Conservation (phyloP, 2,329 filamentous ascomycete species). For the Pezicula radicicola region DNA sequence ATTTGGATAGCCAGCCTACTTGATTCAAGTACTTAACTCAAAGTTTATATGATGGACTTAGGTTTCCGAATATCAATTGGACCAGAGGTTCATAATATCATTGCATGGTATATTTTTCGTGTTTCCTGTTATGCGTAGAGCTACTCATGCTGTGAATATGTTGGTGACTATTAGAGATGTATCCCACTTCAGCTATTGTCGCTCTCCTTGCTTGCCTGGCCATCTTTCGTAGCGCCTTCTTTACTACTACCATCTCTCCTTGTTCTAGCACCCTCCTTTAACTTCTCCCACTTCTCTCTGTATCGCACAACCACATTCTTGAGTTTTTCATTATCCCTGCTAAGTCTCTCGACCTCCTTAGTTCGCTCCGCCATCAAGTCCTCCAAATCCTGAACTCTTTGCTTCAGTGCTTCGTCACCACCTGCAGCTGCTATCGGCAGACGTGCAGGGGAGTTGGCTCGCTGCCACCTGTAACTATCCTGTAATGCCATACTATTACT, state of each 20-base stretch:
- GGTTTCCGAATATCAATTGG: too few relatives aligned
- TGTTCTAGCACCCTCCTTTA: conserved; percentile 61
- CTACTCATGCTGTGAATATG: too few relatives aligned
- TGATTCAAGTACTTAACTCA: too few relatives aligned
- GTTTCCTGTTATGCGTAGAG: too few relatives aligned
- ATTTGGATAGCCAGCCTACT: too few relatives aligned
- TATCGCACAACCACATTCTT: conserved; percentile 52
- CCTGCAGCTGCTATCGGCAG: conserved; percentile 9
- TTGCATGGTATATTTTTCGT: too few relatives aligned
- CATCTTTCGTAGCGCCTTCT: neutral
- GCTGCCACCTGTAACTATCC: conserved; percentile 70
- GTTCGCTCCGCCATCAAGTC: conserved; percentile 56
- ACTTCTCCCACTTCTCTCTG: conserved; percentile 63
- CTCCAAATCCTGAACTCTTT: conserved; percentile 62
- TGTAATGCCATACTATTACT: conserved; percentile 82
- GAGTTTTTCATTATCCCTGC: conserved; percentile 58
- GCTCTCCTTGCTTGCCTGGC: neutral
- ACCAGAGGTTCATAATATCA: neutral
- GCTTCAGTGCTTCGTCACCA: conserved; percentile 41
- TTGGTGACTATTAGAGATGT: too few relatives aligned
- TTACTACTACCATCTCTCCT: conserved; percentile 25
- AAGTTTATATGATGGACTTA: too few relatives aligned
- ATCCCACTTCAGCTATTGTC: neutral
- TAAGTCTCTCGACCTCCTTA: conserved; percentile 62
- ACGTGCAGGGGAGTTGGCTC: conserved; percentile 49